Base-by-base conservation (phyloP, 768 basidiomycete genomes). In the Leccinellum albellum region DNA sequence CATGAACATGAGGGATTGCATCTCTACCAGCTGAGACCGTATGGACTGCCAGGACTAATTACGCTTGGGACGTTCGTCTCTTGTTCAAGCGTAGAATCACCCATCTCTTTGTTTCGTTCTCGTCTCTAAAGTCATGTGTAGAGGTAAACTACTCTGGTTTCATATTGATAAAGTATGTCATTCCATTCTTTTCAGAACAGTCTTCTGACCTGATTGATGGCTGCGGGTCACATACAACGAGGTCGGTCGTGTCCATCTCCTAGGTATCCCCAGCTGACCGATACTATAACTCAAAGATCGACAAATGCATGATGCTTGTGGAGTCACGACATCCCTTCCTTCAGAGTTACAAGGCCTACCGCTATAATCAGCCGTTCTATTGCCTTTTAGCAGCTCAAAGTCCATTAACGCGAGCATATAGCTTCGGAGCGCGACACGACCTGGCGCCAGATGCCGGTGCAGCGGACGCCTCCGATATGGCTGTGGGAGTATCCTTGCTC, bases 351-450 rank as follows among this genome's bases (percentile, higher is more conserved):
- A 89, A 86, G 66, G 37, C 71, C 96, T 12, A 82, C 84, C 28
- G 75, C 75, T 9, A 79, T 81, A 13, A 80, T 89, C 35, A 70
- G 76, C 24, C 75, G 75, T 7, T 72, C 76, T 2, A 68, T 81
- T 17, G 95, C 95, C 0, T 80, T 84, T 42, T 86, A 90, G 61
- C 91, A 96, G 68, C 82, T 99, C 46, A 85, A 86, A 60, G 79
- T 93, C 15, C 86, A 95, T 69, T 86, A 95, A 55, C 85, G 93
- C 21, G 94, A 98, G 72, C 89, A 93, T 68, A 89, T 96, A 60
- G 95, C 96, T 3, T 96, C 95, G 86, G 96, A 98, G 67, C 84
- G 97, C 31, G 94, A 98, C 67, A 99, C 97, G 1, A 88, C 98
- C 13, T 99, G 97, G 97, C 81, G 93, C 26, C 88, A n/a, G n/a